phyloP scores from a whole-genome alignment of 1,284 basidiomycete genomes.

The Cryptococcus sp. region DNA sequence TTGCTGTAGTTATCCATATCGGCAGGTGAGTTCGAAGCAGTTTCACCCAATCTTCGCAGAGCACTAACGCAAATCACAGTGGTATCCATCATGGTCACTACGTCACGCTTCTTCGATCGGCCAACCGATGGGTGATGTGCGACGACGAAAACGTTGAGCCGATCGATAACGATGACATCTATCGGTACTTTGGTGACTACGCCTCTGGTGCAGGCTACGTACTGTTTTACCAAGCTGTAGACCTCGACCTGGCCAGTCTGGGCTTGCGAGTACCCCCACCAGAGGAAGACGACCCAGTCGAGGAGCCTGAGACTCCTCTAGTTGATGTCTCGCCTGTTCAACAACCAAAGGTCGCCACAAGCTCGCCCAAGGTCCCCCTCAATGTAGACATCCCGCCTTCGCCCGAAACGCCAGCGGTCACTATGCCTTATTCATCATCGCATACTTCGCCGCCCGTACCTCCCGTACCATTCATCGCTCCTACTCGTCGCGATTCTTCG shows the following conservation, averaged over 20 bases:
- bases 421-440: too few relatives aligned
- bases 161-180: slow-evolving; percentile 85
- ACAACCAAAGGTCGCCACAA: not conserved
- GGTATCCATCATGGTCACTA: slow-evolving; percentile 98
- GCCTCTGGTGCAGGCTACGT: slow-evolving; percentile 89
- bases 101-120: slow-evolving; percentile 87
- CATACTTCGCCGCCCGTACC: not conserved
- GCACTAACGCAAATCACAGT: slow-evolving; percentile 55
- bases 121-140: slow-evolving; percentile 85
- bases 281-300: not conserved
- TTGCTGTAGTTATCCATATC: slow-evolving; percentile 95
- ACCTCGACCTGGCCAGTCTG: slow-evolving; percentile 71
- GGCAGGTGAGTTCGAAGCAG: slow-evolving; percentile 70
- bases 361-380: not conserved
- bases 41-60: not conserved
- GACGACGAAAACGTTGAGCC: slow-evolving; percentile 91
- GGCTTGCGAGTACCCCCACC: slow-evolving; percentile 54
- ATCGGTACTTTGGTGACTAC: slow-evolving; percentile 92
- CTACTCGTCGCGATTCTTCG: not conserved
- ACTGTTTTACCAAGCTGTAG: slow-evolving; percentile 92
- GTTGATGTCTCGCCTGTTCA: not conserved
- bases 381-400: slow-evolving; percentile 5
- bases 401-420: slow-evolving; percentile 2
- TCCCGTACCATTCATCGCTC: not conserved
- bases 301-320: not conserved